Evolutionary conservation across 225 moss, liverwort and hornwort genomes (phyloP).

Genomic region (Marchantia polymorpha): DNA sequence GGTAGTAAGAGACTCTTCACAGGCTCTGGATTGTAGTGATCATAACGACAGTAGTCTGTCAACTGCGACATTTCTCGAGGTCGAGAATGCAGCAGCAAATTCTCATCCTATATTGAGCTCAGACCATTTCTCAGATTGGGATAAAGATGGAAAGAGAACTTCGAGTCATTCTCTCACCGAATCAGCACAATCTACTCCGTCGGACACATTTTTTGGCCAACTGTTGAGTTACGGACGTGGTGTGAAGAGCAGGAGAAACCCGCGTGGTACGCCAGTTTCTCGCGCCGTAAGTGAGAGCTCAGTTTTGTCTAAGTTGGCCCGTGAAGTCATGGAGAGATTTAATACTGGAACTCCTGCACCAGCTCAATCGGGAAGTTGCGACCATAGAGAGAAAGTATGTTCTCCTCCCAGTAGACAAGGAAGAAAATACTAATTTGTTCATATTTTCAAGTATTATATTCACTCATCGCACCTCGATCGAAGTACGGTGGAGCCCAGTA

Average conservation of each 20-base stretch:
- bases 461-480: not conserved
- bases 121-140: constrained; percentile 17
- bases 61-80: not conserved
- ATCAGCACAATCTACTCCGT: not conserved
- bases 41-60: not conserved
- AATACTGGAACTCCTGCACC: constrained; percentile 22
- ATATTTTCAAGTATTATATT: not conserved
- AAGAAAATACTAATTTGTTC: not conserved
- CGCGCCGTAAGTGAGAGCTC: constrained; percentile 3
- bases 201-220: not conserved
- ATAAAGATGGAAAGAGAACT: not conserved
- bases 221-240: constrained; percentile 2
- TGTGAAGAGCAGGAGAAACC: not conserved
- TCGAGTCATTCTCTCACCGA: constrained; percentile 4
- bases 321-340: constrained; percentile 12
- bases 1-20: not conserved
- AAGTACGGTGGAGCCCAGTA: not conserved
- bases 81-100: constrained; percentile 8
- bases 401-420: not conserved
- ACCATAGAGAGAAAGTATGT: constrained; percentile 21
- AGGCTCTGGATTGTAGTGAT: not conserved
- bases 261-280: not conserved
- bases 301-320: constrained; percentile 17
- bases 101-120: not conserved
- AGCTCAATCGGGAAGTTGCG: not conserved